Evolutionary conservation across 352 stramenopile species (phyloP).

Genomic region (Pythium apleroticum): DNA sequence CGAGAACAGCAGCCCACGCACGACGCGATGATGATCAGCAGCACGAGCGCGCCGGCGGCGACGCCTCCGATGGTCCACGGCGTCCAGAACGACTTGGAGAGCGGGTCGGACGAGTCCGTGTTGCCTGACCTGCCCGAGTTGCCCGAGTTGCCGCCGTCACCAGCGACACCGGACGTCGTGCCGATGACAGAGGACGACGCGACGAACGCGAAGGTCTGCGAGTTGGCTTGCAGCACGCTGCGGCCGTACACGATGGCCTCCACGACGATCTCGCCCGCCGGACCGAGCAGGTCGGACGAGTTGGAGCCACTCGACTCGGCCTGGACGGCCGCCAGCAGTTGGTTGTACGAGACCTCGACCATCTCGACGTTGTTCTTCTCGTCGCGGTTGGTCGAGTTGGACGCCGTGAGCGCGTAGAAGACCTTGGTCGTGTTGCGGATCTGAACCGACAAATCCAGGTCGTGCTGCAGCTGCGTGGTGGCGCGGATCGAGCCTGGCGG

Average conservation of each 20-base stretch:
- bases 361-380: slow-evolving; percentile 86
- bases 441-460: slow-evolving; percentile 69
- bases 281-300: slow-evolving; percentile 25
- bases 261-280: slow-evolving; percentile 65
- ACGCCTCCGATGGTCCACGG: slow-evolving; percentile 55
- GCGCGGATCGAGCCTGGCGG: slow-evolving; percentile 63
- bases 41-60: slow-evolving; percentile 41
- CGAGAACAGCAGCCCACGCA: slow-evolving; percentile 35
- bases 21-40: slow-evolving; percentile 46
- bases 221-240: slow-evolving; percentile 54
- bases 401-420: slow-evolving; percentile 63
- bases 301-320: slow-evolving; percentile 16
- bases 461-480: slow-evolving; percentile 70
- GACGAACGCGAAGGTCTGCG: slow-evolving; percentile 75
- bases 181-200: slow-evolving; percentile 77
- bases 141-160: background rate
- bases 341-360: slow-evolving; percentile 70
- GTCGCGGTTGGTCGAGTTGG: slow-evolving; percentile 51
- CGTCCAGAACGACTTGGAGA: slow-evolving; percentile 46
- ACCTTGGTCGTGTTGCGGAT: slow-evolving; percentile 53
- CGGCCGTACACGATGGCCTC: slow-evolving; percentile 68
- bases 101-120: background rate
- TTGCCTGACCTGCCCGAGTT: background rate
- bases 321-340: slow-evolving; percentile 47
- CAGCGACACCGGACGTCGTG: slow-evolving; percentile 37